Conservation (phyloP, 1,284 basidiomycete species). For the Ustilago trichophora region DNA sequence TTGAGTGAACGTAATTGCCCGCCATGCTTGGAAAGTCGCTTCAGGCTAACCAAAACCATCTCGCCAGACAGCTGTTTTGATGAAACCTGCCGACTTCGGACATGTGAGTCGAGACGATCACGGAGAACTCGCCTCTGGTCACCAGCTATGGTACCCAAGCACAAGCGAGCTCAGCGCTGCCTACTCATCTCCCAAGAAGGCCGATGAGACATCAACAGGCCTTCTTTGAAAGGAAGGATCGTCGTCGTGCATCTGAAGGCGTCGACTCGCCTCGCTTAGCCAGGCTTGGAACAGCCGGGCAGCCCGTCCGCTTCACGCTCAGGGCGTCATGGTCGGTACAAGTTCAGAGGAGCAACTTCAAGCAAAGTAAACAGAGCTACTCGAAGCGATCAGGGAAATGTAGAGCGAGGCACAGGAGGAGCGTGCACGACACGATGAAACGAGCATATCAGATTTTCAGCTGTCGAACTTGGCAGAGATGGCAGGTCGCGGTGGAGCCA, state of each 20-base stretch:
- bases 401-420: neutral
- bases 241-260: constrained; percentile 15
- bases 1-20: too few species aligned
- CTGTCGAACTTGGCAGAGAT: constrained; percentile 32
- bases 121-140: neutral
- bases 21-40: neutral
- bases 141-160: too few species aligned
- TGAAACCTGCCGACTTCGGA: constrained; percentile 1
- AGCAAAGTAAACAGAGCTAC: constrained; percentile 9
- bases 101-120: constrained; percentile 1
- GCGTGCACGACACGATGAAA: constrained; percentile 12
- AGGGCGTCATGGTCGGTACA: neutral
- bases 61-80: constrained; percentile 3
- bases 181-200: constrained; percentile 4
- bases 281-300: neutral
- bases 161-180: neutral
- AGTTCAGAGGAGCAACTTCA: neutral
- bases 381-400: neutral
- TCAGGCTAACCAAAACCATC: neutral
- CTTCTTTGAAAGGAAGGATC: constrained; percentile 31
- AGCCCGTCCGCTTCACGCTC: neutral
- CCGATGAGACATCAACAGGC: constrained; percentile 14
- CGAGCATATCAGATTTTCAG: constrained; percentile 35
- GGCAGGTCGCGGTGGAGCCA: neutral
- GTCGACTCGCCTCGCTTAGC: constrained; percentile 5